These are phyloP conservation scores for Aphanomyces stellatus DNA, from an alignment of 352 stramenopile genomes.

Conservation along the genomic window DNA sequence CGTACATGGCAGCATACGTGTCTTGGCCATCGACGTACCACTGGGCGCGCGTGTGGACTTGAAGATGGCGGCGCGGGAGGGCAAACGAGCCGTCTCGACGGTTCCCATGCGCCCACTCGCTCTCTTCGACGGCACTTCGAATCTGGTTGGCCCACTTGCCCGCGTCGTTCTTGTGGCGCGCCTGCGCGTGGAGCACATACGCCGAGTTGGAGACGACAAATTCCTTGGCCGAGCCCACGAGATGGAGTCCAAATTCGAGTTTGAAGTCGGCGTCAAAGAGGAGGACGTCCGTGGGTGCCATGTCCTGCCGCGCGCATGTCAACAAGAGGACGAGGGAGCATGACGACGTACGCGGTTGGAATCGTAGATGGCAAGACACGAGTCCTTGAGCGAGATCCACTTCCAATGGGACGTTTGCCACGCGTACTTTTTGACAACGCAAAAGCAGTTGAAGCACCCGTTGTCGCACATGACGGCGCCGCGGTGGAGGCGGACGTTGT, in stretches of 20 bases:
- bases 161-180: conserved; percentile 68
- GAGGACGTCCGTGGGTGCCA: conserved; percentile 54
- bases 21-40: conserved; percentile 77
- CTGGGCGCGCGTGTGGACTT: conserved; percentile 52
- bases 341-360: conserved; percentile 41
- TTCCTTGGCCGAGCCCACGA: conserved; percentile 64
- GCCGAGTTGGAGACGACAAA: conserved; percentile 74
- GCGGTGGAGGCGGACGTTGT: conserved; percentile 79
- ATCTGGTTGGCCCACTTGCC: conserved; percentile 82
- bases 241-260: conserved; percentile 69
- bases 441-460: conserved; percentile 86
- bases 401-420: conserved; percentile 74
- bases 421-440: conserved; percentile 75
- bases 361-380: conserved; percentile 65
- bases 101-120: conserved; percentile 54
- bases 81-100: conserved; percentile 75
- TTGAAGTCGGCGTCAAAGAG: conserved; percentile 78
- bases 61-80: conserved; percentile 54
- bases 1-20: conserved; percentile 66
- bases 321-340: too few relatives aligned
- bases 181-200: conserved; percentile 79
- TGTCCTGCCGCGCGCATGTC: conserved; percentile 29
- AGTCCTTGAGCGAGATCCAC: conserved; percentile 78
- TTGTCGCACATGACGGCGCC: conserved; percentile 72
- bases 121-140: conserved; percentile 51